Percentiles rank a stretch among this genome's conserved stretches.
Conservation (phyloP, 768 basidiomycete species). For the Hydnomerulius pinastri region DNA sequence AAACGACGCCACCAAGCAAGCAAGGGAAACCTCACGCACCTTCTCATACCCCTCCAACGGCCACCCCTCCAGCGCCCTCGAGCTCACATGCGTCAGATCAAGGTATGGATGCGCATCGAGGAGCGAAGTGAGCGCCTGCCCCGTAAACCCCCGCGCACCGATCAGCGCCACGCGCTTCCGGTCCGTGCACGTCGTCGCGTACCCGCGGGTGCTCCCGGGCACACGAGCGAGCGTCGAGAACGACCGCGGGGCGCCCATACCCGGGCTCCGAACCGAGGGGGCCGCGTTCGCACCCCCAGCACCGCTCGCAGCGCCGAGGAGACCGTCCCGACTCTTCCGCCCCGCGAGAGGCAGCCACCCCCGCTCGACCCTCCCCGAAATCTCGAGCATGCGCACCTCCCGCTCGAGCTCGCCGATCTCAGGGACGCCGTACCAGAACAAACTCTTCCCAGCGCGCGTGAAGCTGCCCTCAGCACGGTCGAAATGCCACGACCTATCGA, state of each 20-base stretch:
- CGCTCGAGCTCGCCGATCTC: constrained; percentile 91
- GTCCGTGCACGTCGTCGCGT: constrained; percentile 65
- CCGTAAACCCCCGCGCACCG: constrained; percentile 95
- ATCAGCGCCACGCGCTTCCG: constrained; percentile 93
- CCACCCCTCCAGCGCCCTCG: constrained; percentile 87
- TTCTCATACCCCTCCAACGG: constrained; percentile 80
- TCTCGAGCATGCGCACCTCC: constrained; percentile 73
- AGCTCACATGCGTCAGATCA: constrained; percentile 92
- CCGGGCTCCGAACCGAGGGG: constrained; percentile 9
- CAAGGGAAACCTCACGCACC: no score
- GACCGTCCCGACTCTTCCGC: no score
- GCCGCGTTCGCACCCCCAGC: no score
- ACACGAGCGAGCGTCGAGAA: constrained; percentile 60
- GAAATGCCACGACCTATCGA: constrained; percentile 95
- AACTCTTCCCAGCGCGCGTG: constrained; percentile 86
- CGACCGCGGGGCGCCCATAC: constrained; percentile 46
- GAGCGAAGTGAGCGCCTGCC: constrained; percentile 87
- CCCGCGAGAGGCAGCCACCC: constrained; percentile 86
- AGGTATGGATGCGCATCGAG: constrained; percentile 88
- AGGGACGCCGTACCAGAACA: constrained; percentile 98
- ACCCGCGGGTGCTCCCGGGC: constrained; percentile 66
- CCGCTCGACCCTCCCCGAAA: constrained; percentile 81
- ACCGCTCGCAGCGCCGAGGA: no score
- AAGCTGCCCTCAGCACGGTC: constrained; percentile 98
- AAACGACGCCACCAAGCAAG: no score